phyloP scores from a whole-genome alignment of 2,329 filamentous ascomycete species.

The Polychaeton citri region DNA sequence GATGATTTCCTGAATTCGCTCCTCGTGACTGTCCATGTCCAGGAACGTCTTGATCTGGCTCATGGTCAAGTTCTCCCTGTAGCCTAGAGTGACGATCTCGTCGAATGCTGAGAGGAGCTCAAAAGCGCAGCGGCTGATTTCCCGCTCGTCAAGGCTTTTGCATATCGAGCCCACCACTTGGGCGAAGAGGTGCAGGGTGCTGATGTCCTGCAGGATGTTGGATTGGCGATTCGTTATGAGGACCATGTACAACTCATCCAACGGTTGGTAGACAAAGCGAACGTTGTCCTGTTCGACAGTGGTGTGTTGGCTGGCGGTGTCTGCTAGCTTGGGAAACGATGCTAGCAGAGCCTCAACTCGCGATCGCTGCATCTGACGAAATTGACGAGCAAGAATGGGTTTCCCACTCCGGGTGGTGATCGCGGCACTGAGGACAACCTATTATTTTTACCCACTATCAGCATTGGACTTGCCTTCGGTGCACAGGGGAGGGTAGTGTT shows the following conservation, averaged over 20 bases:
- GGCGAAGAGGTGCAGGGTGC: constrained; percentile 92
- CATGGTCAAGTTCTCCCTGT: constrained; percentile 89
- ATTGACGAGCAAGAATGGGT: constrained; percentile 93
- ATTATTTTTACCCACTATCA: background rate
- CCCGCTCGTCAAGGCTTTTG: constrained; percentile 88
- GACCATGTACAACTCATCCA: constrained; percentile 99
- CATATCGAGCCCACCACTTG: constrained; percentile 95
- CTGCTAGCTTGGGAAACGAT: constrained; percentile 93
- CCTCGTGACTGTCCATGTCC: constrained; percentile 98
- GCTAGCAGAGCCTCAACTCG: constrained; percentile 93
- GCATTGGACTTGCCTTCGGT: background rate
- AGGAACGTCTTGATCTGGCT: constrained; percentile 98
- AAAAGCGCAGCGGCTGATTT: constrained; percentile 89
- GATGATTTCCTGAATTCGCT: constrained; percentile 97
- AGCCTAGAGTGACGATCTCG: constrained; percentile 88
- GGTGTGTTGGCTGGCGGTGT: constrained; percentile 91
- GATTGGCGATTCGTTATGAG: constrained; percentile 98
- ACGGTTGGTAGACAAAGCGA: constrained; percentile 95
- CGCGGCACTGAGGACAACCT: constrained; percentile 97
- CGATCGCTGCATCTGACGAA: constrained; percentile 93
- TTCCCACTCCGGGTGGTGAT: constrained; percentile 98
- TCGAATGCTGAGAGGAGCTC: constrained; percentile 95
- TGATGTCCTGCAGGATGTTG: constrained; percentile 98
- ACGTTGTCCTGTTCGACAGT: constrained; percentile 99
- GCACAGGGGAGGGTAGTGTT: background rate